A percentile compares a stretch with the other conserved stretches of the same genome.
Conservation (phyloP, 2,329 filamentous ascomycete species). For the Aspergillus sp. region DNA sequence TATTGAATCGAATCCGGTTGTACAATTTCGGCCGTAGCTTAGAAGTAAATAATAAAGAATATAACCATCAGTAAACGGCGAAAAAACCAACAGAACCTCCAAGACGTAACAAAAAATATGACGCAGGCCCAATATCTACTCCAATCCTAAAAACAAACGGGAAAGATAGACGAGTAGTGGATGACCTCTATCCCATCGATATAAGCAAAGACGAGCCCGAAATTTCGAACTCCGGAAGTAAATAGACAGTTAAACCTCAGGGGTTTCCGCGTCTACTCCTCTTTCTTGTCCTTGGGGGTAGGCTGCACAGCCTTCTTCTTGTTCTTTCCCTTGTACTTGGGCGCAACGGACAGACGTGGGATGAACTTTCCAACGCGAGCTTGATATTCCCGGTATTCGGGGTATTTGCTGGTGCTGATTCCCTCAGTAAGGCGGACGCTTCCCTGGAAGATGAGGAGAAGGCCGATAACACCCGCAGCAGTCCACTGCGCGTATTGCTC, state of each 20-base stretch:
- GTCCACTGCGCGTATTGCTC: constrained; percentile 77
- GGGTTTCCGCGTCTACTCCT: constrained; percentile 14
- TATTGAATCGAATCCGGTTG: not conserved
- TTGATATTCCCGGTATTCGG: constrained; percentile 85
- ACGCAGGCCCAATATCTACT: not conserved
- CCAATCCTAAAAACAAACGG: not conserved
- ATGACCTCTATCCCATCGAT: not conserved
- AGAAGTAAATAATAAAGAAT: not conserved
- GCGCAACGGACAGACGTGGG: constrained; percentile 51
- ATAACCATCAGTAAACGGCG: not conserved
- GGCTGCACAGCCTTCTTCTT: constrained; percentile 19
- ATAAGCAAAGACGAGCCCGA: not conserved
- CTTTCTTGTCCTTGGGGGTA: constrained; percentile 19
- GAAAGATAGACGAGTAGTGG: not conserved
- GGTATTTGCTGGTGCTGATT: constrained; percentile 79
- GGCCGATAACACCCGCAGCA: constrained; percentile 64
- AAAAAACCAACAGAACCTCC: not conserved
- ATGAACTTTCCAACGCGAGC: constrained; percentile 79
- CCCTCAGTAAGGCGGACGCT: constrained; percentile 86
- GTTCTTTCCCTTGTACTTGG: constrained; percentile 30
- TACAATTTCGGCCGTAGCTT: not conserved
- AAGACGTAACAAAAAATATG: not conserved
- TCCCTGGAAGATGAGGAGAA: constrained; percentile 81
- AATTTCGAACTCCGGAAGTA: not conserved
- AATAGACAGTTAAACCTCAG: not conserved